Evolutionary conservation across 139 green algal species (phyloP).

Genomic region (Astrephomene gubernaculifera): DNA sequence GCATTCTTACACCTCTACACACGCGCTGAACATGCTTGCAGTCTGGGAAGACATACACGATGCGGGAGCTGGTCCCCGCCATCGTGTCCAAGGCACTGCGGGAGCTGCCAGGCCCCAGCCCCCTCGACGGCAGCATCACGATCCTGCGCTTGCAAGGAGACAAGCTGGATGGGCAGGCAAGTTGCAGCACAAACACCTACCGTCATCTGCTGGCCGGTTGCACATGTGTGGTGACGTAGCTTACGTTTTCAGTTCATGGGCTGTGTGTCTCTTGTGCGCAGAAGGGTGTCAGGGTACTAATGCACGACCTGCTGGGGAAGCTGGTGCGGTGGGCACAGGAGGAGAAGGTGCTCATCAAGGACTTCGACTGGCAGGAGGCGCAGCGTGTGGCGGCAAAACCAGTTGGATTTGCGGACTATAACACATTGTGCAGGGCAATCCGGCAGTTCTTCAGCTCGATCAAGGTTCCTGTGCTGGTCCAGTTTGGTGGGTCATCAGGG

Average conservation of each 20-base stretch:
- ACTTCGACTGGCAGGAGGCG: neutral
- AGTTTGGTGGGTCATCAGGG: neutral
- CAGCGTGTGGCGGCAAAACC: neutral
- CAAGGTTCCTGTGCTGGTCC: slow-evolving; percentile 1
- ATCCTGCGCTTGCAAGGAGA: neutral
- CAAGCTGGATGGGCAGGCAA: neutral
- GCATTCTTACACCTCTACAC: too few relatives aligned
- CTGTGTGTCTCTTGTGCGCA: neutral
- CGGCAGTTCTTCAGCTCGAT: neutral
- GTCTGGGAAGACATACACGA: neutral
- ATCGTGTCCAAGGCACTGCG: neutral
- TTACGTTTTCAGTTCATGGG: neutral
- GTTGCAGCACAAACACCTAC: neutral
- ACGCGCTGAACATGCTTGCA: neutral
- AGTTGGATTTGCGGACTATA: neutral
- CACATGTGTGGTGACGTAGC: neutral
- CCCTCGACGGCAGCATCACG: neutral
- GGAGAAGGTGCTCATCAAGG: neutral
- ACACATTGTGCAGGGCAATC: neutral
- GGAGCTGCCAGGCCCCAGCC: neutral
- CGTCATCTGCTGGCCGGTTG: neutral
- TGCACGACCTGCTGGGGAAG: neutral
- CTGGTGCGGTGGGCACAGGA: neutral
- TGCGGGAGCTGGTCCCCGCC: neutral
- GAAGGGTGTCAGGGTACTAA: neutral